Conservation (phyloP, 2,329 filamentous ascomycete species). For the Pseudodiploospora longispora region DNA sequence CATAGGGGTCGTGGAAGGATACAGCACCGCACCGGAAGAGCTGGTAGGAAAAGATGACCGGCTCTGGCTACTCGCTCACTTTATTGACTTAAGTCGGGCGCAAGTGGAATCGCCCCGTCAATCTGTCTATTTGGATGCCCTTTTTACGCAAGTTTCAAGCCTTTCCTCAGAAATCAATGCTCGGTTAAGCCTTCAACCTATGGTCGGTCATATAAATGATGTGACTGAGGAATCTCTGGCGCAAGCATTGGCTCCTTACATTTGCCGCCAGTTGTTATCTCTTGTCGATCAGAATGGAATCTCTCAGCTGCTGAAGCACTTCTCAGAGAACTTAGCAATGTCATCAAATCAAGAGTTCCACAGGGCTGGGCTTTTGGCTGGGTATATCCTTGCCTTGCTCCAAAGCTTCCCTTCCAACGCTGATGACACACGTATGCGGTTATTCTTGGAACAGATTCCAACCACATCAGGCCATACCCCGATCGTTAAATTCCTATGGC, state of each 20-base stretch:
- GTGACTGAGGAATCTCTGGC: conserved; percentile 12
- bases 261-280: conserved; percentile 58
- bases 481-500: conserved; percentile 67
- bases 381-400: conserved; percentile 78
- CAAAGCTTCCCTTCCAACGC: conserved; percentile 73
- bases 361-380: conserved; percentile 61
- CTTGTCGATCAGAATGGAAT: conserved; percentile 72
- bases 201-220: conserved; percentile 8
- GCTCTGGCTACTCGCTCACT: conserved; percentile 60
- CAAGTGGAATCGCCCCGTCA: conserved; percentile 26
- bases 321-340: conserved; percentile 22
- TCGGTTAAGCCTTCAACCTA: conserved; percentile 25
- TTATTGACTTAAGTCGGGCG: conserved; percentile 47
- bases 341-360: conserved; percentile 23
- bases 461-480: conserved; percentile 48
- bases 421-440: conserved; percentile 90
- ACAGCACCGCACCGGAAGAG: conserved; percentile 17
- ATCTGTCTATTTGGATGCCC: conserved; percentile 38
- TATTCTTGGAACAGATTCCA: conserved; percentile 55
- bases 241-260: conserved; percentile 41
- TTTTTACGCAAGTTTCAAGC: conserved; percentile 46
- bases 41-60: conserved; percentile 32
- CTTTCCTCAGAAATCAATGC: conserved; percentile 44
- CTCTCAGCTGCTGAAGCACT: conserved; percentile 32
- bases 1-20: conserved; percentile 29